Base-by-base conservation (phyloP, 2,329 filamentous ascomycete genomes). In the Ophiostoma triangulosporum region DNA sequence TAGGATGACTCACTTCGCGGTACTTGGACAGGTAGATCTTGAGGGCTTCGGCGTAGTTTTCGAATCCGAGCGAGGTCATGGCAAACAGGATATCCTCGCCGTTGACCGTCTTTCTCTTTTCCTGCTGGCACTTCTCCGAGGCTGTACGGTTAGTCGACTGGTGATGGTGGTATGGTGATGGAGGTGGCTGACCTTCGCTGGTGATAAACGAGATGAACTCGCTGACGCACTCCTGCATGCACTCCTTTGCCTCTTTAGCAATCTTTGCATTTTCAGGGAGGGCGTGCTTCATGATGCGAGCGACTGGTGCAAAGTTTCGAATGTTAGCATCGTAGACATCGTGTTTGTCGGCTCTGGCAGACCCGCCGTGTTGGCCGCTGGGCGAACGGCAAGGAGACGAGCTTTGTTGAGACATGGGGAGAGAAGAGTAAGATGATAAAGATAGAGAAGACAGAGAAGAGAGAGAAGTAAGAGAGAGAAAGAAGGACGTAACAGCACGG, bases 181-280 rank as follows among this genome's bases (percentile, higher is more conserved):
- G 15, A 26, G 20, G 6, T 15, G 15, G 50, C 85, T 66, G 69
- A 95, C 93, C 93, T 78, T 98, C 93, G 69, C 91, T 97, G 33
- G 93, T 98, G 66, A 98, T 97, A 76, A 98, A 98, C 6, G 88
- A 95, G 74, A 98, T 98, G 70, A 98, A 98, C 72, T 98, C 93
- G 81, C 90, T 96, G 56, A 98, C 93, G 66, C 93, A 98, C 70
- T 98, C 93, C 70, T 98, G 93, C 93, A 98, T 97, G 72, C 93
- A 98, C 68, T 98, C 93, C 70, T 98, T 98, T 54, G 93, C 93
- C 68, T 98, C 93, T 68, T 98, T 98, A 56, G 90, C 90, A 57
- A 98, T 98, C 72, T 98, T 98, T 61, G 93, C 93, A 66, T 98
- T 98, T 60, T 98, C 93, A 51, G 93, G 93, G 49, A 98, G 77